Evolutionary conservation across 192 early-diverging fungal species (phyloP).

Genomic region (Linderina pennispora): DNA sequence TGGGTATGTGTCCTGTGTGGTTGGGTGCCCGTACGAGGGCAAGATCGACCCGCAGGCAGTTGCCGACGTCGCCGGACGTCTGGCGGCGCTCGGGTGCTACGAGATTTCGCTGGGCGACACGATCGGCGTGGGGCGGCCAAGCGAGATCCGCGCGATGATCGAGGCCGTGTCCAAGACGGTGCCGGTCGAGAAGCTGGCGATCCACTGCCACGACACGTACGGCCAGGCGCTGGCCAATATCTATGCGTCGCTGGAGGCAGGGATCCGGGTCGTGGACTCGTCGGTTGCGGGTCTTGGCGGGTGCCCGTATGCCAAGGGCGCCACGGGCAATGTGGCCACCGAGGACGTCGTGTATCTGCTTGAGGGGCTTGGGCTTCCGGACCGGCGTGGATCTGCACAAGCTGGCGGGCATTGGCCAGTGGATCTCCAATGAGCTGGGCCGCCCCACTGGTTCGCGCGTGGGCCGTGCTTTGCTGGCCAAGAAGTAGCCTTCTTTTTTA

Average conservation of each 20-base stretch:
- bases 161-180: conserved; percentile 62
- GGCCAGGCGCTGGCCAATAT: conserved; percentile 96
- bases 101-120: conserved; percentile 96
- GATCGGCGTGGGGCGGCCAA: conserved; percentile 84
- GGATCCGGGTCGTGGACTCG: conserved; percentile 88
- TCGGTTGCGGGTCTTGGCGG: conserved; percentile 92
- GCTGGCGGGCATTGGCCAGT: conserved; percentile 74
- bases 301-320: conserved; percentile 94
- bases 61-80: conserved; percentile 60
- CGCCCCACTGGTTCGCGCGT: conserved; percentile 54
- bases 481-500: no score
- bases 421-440: conserved; percentile 77
- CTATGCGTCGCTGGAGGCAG: conserved; percentile 68
- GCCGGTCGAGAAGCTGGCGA: conserved; percentile 70
- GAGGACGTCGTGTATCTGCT: conserved; percentile 96
- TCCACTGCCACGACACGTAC: conserved; percentile 97
- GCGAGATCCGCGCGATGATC: conserved; percentile 61
- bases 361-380: conserved; percentile 70
- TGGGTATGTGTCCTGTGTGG: conserved; percentile 85
- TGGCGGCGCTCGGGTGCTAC: conserved; percentile 91
- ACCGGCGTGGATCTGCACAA: conserved; percentile 75
- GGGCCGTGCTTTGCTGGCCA: conserved; percentile 25
- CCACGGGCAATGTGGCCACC: conserved; percentile 93
- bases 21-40: conserved; percentile 94
- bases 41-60: conserved; percentile 61